Base-by-base conservation (phyloP, 1,139 yeast genomes). In the Scheffersomyces insectosa region DNA sequence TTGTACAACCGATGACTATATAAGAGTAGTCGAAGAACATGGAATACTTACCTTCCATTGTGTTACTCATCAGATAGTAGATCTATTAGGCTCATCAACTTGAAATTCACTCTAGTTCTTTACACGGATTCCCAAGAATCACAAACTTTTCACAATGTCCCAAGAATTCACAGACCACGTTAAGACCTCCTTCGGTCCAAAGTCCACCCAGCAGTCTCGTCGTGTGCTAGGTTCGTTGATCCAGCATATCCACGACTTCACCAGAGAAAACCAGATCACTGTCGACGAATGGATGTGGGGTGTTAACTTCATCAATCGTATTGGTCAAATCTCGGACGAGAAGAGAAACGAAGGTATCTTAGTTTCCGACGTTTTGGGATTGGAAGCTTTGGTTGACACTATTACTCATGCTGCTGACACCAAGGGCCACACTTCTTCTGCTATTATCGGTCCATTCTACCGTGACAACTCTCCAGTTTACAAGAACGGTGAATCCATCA, bases 371-470 rank as follows among this genome's bases (percentile, higher is more conserved):
- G 52, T 50, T 16, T 14, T 50, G 16, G 54, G 54, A 20, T 41
- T 50, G 33, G 54, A 50, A 38, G 44, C 52, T 11, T 42, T 50
- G 28, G 54, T 50, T 33, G 54, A 50, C 35, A 42, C 51, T 8
- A 41, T 50, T 16, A 62, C 66, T 11, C 59, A 62, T 39, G 42
- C 50, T n/a, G 45, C 52, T 6, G 63, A 52, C 20, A 37, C 45
- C 20, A 47, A 50, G 10, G 53, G 47, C 38, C 62, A 59, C 43
- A 62, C 66, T 7, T 57, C 64, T 10, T 60, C 65, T 14, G 66
- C 67, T 15, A 62, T 62, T 37, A 45, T 62, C 38, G 66, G 68
- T 20, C 67, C 67, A 12, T 63, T 63, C 50, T 63, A 63, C 50
- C 45, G 68, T 40, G 56, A 51, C 2, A 50, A 52, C 46, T 60